Evolutionary conservation across 2,329 filamentous ascomycete species (phyloP), one percentile per base, ranked within the genome.

Genomic region (Alternaria brassicae): DNA sequence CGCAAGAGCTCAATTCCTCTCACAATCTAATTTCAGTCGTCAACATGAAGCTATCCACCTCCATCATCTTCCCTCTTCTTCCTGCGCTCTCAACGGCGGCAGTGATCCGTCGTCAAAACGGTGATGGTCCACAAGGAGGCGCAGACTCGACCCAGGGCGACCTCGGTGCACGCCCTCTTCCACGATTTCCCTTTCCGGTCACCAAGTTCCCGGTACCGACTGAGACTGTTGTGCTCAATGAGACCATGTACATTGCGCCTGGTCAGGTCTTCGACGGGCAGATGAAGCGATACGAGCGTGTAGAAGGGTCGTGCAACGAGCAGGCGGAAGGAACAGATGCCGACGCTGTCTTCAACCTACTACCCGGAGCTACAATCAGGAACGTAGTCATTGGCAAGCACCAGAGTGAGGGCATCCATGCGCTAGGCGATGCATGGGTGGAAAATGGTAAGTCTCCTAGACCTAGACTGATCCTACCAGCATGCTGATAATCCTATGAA

Each of bases 361-460:
- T 71, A 30, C 56, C 65, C 28, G 68, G 67, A 6, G 53, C 67
- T 8, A 71, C 68, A 0, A 71, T 71, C 40, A 59, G 54, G 42
- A 69, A 70, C 9, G 68, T 70, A 12, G 56, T 71, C 13, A 69
- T 71, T 55, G 68, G 68, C n/a, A 65, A 71, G 55, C 68, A 71
- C 32, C 68, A 71, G 42, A 65, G 65, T 3, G 68, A 71, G 30
- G 68, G 68, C 2, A 71, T 71, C 13, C 68, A 71, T 41, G 68
- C 67, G 6, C 52, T 71, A 7, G 68, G 68, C 25, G 68, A 71
- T 55, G 68, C 68, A 6, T 71, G 68, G 68, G 68, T 71, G n/a
- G 68, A 71, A 48, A 71, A 69, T 42, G 68, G 68, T 68, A 52
- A 58, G 56, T 9, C n/a, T 0, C 10, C 0, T 10, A 25, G 2